These are phyloP conservation scores for Geotrichum bryndzae DNA, from an alignment of 1,139 yeast genomes.

Conservation along the genomic window DNA sequence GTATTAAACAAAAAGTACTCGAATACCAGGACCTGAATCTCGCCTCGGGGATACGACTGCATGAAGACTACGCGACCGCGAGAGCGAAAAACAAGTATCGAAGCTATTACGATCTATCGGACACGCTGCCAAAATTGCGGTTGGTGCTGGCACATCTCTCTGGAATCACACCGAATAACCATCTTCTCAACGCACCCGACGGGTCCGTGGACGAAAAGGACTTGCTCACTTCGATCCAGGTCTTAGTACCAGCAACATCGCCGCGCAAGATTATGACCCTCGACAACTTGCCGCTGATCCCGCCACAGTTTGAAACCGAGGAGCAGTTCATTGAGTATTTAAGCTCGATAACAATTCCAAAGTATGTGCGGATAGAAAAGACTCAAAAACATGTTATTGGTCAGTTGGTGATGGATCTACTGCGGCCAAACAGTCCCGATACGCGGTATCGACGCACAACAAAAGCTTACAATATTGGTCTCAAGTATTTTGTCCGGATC, in stretches of 20 bases:
- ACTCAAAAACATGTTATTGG: conserved; percentile 17
- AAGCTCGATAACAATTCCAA: conserved; percentile 12
- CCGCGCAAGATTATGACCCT: conserved; percentile 7
- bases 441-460: conserved; percentile 36
- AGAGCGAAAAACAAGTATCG: conserved; percentile 6
- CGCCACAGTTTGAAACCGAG: conserved; percentile 17
- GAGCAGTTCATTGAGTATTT: conserved; percentile 18
- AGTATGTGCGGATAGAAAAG: conserved; percentile 15
- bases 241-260: not conserved
- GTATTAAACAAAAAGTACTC: conserved; percentile 17
- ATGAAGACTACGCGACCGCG: not conserved
- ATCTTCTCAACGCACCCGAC: conserved; percentile 1
- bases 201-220: conserved; percentile 1
- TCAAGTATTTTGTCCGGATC: conserved; percentile 38
- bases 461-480: conserved; percentile 41
- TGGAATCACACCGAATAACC: conserved; percentile 9
- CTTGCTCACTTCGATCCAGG: conserved; percentile 1
- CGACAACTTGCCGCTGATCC: conserved; percentile 17
- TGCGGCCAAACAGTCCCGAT: conserved; percentile 38
- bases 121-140: conserved; percentile 5
- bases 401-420: conserved; percentile 33
- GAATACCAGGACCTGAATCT: conserved; percentile 18
- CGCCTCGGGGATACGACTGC: not conserved
- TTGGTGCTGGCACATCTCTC: conserved; percentile 10
- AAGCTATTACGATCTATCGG: conserved; percentile 15